These are phyloP conservation scores for Aspergillus coremiiformis DNA, from an alignment of 495 filamentous ascomycete species.

Conservation along the genomic window DNA sequence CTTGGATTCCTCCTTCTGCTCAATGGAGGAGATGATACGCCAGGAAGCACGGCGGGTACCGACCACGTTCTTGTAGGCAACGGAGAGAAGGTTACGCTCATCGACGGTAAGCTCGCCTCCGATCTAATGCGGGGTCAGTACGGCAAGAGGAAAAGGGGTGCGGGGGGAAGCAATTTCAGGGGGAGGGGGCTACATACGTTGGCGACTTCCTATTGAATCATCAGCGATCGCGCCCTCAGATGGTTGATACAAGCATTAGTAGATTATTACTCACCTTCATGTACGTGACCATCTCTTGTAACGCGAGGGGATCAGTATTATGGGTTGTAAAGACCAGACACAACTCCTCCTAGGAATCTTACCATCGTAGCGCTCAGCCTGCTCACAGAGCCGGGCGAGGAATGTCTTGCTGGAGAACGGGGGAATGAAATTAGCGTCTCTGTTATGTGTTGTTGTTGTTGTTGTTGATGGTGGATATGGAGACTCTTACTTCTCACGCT, in stretches of 20 bases:
- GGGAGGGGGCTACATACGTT: slow-evolving; percentile 55
- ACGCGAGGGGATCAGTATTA: slow-evolving; percentile 20
- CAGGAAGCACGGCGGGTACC: slow-evolving; percentile 97
- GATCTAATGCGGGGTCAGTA: slow-evolving; percentile 50
- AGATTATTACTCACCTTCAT: slow-evolving; percentile 73
- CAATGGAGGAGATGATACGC: slow-evolving; percentile 99
- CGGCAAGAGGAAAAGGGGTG: slow-evolving; percentile 2
- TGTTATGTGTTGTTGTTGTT: slow-evolving; percentile 15
- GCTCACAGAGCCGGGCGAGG: slow-evolving; percentile 98
- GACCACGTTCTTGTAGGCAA: slow-evolving; percentile 99
- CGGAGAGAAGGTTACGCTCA: slow-evolving; percentile 97
- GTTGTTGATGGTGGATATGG: slow-evolving; percentile 13
- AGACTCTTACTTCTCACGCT: slow-evolving; percentile 82
- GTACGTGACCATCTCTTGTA: slow-evolving; percentile 94
- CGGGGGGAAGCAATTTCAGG: slow-evolving; percentile 1
- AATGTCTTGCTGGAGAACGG: slow-evolving; percentile 85
- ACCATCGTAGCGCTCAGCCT: slow-evolving; percentile 99
- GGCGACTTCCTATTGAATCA: slow-evolving; percentile 71
- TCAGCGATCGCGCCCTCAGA: slow-evolving; percentile 27
- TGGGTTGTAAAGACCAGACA: background rate
- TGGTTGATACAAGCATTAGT: background rate
- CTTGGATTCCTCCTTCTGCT: slow-evolving; percentile 99
- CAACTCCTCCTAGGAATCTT: slow-evolving; percentile 30
- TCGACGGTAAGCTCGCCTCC: slow-evolving; percentile 89
- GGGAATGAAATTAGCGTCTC: slow-evolving; percentile 26